Percentiles rank a stretch among this genome's conserved stretches.
These are phyloP conservation scores for Smittium culicis DNA, from an alignment of 371 early-diverging fungal genomes.

Conservation along the genomic window DNA sequence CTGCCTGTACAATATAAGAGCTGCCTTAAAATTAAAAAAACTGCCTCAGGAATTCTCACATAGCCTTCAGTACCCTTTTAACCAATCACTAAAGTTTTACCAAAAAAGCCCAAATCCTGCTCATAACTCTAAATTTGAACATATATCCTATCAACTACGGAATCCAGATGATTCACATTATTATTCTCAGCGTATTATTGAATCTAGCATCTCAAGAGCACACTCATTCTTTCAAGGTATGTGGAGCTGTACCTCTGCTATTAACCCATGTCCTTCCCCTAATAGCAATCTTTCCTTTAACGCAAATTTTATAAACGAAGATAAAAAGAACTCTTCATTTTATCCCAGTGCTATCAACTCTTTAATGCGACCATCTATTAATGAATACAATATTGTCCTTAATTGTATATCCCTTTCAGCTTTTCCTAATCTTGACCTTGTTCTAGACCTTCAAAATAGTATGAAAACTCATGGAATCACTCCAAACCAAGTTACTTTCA, in stretches of 20 bases:
- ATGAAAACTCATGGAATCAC: conserved; percentile 8
- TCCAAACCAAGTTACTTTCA: not conserved
- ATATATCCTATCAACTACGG: not conserved
- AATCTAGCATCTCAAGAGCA: not conserved
- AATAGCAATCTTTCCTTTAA: not conserved
- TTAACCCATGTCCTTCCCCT: not conserved
- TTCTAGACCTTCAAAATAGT: not conserved
- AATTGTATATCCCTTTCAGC: not conserved
- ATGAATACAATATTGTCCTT: not conserved
- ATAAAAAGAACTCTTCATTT: not conserved
- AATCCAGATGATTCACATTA: too few species aligned
- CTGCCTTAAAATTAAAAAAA: not conserved
- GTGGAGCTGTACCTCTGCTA: not conserved
- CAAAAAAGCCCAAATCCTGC: not conserved
- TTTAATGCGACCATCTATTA: not conserved
- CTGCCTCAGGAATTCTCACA: not conserved
- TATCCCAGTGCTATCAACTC: not conserved
- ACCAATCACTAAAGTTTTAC: not conserved
- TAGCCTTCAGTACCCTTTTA: not conserved
- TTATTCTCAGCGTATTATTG: too few species aligned
- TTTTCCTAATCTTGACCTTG: not conserved
- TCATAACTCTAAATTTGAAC: not conserved
- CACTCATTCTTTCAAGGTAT: not conserved
- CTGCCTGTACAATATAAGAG: not conserved
- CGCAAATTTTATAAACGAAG: not conserved